Conservation (phyloP, 495 filamentous ascomycete species). For the Xylaria scruposa region DNA sequence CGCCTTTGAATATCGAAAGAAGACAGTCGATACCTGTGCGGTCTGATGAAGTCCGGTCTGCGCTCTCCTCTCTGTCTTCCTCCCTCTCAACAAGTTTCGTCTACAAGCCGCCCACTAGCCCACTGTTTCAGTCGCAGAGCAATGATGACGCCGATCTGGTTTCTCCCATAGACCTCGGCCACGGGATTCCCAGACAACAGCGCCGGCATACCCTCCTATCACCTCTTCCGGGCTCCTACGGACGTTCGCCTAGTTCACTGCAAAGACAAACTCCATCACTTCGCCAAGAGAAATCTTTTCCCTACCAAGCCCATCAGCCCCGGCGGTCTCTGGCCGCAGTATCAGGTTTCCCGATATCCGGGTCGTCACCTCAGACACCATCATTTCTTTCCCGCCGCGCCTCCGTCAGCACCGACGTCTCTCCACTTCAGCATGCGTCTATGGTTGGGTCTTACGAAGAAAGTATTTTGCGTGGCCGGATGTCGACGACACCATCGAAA, state of each 20-base stretch:
- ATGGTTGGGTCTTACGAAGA: constrained; percentile 99
- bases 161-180: constrained; percentile 51
- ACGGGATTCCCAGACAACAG: constrained; percentile 37
- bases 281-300: constrained; percentile 62
- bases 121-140: constrained; percentile 87
- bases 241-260: constrained; percentile 40
- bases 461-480: constrained; percentile 90
- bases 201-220: constrained; percentile 51
- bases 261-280: constrained; percentile 40
- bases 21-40: constrained; percentile 37
- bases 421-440: constrained; percentile 82
- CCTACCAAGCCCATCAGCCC: constrained; percentile 74
- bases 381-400: constrained; percentile 65
- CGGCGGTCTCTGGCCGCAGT: constrained; percentile 73
- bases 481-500: constrained; percentile 96
- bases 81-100: constrained; percentile 78
- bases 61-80: constrained; percentile 72
- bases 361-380: constrained; percentile 68
- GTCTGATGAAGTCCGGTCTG: constrained; percentile 46
- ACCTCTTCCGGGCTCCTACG: constrained; percentile 35
- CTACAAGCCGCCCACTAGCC: constrained; percentile 88
- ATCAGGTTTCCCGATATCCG: constrained; percentile 60
- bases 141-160: constrained; percentile 80
- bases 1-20: constrained; percentile 47
- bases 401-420: constrained; percentile 75